These are phyloP conservation scores for Urochloa ruziziensis DNA, from an alignment of 176 grass and related monocot species.

Conservation along the genomic window DNA sequence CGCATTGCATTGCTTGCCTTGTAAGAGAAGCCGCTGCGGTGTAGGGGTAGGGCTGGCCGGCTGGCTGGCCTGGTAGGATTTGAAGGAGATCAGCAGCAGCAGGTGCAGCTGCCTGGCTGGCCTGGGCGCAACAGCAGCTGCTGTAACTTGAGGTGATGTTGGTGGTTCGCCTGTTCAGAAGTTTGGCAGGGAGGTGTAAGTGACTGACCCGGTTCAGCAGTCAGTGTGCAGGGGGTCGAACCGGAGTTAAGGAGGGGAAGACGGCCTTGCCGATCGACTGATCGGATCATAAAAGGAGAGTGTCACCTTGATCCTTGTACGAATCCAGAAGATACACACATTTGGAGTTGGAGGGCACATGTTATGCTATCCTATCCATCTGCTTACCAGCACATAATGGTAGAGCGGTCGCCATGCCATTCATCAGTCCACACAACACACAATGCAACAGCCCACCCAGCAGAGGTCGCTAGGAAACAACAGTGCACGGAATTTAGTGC, in stretches of 20 bases:
- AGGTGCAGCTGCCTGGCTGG: neutral
- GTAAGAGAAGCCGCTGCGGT: neutral
- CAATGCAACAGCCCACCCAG: neutral
- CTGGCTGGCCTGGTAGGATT: slow-evolving; percentile 35
- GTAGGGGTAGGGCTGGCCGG: too few species aligned
- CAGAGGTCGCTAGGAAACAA: slow-evolving; percentile 18
- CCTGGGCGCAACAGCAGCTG: neutral
- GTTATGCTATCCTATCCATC: neutral
- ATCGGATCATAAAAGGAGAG: neutral
- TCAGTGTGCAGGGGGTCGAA: neutral
- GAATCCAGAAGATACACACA: neutral
- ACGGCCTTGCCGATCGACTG: neutral
- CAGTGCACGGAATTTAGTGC: slow-evolving; percentile 46
- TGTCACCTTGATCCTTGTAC: neutral
- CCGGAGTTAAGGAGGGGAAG: slow-evolving; percentile 1
- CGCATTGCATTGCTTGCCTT: slow-evolving; percentile 18
- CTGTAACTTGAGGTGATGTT: slow-evolving; percentile 31
- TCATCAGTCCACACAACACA: neutral
- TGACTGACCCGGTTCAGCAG: neutral
- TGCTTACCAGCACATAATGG: neutral
- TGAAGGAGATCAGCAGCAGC: slow-evolving; percentile 22
- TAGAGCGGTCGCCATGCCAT: neutral
- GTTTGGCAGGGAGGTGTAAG: neutral
- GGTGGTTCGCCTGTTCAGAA: slow-evolving; percentile 17
- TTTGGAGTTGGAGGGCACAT: too few species aligned